Percentiles rank a stretch among this genome's conserved stretches.
Evolutionary conservation across 192 early-diverging fungal genomes (phyloP).

Genomic region (Thamnidium elegans): DNA sequence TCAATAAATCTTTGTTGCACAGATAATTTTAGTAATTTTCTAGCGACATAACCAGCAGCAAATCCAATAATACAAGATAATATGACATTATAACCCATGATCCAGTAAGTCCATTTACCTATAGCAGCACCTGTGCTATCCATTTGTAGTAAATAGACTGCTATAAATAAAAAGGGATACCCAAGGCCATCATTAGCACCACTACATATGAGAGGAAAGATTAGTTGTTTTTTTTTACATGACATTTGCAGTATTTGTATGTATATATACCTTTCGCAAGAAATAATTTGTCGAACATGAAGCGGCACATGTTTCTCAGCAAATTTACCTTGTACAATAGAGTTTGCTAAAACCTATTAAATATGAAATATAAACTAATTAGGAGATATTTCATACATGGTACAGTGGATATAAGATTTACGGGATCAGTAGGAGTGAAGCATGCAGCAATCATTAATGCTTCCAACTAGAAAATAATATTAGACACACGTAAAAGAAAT

Average conservation of each 20-base stretch:
- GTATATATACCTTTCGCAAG: conserved; percentile 55
- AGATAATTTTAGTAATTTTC: conserved; percentile 61
- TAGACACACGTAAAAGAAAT: neutral
- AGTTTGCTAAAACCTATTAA: conserved; percentile 68
- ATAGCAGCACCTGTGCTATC: conserved; percentile 53
- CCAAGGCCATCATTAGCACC: conserved; percentile 89
- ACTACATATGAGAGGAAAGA: conserved; percentile 9
- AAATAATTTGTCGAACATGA: conserved; percentile 64
- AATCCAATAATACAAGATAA: conserved; percentile 68
- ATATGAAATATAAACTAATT: neutral
- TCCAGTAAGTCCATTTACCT: conserved; percentile 66
- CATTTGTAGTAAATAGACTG: conserved; percentile 60
- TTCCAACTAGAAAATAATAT: conserved; percentile 45
- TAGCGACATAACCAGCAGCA: conserved; percentile 63
- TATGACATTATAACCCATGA: conserved; percentile 73
- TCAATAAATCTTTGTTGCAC: conserved; percentile 69
- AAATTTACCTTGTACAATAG: conserved; percentile 87
- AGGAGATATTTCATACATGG: neutral
- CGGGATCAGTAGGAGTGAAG: conserved; percentile 90
- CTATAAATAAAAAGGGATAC: conserved; percentile 75
- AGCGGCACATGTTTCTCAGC: conserved; percentile 80
- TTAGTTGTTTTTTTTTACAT: neutral
- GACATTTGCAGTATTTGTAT: neutral
- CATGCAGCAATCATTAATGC: conserved; percentile 78
- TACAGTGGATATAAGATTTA: conserved; percentile 31